Percentiles rank a stretch among this genome's conserved stretches.
Evolutionary conservation across 352 stramenopile species (phyloP).

Genomic region (Globisporangium ultimum): DNA sequence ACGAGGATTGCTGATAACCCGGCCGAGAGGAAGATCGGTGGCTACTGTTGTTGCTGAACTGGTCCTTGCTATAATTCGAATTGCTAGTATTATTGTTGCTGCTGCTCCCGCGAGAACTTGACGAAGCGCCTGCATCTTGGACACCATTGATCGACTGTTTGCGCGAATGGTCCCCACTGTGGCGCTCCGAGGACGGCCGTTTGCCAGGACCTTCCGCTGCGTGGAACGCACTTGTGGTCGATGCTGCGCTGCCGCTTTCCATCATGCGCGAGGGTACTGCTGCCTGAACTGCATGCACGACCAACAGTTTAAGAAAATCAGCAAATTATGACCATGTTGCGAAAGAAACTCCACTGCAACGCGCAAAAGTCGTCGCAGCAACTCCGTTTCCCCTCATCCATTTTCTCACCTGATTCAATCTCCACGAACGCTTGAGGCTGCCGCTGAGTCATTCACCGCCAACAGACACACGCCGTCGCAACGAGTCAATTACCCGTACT

Average conservation of each 20-base stretch:
- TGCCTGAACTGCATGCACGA: constrained; percentile 1
- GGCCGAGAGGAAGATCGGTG: background rate
- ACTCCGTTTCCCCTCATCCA: background rate
- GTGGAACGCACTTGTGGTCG: constrained; percentile 11
- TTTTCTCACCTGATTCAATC: constrained; percentile 11
- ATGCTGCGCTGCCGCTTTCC: constrained; percentile 13
- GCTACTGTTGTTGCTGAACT: background rate
- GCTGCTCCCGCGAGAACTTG: constrained; percentile 15
- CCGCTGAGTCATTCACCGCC: constrained; percentile 12
- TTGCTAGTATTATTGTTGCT: constrained; percentile 9
- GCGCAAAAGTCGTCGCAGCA: no score
- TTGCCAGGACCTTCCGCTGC: constrained; percentile 5
- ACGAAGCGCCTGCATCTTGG: background rate
- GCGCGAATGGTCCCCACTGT: constrained; percentile 12
- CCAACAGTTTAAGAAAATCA: background rate
- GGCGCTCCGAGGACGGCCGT: constrained; percentile 8
- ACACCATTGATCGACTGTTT: constrained; percentile 7
- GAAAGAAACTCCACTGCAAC: no score
- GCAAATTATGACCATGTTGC: no score
- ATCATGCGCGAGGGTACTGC: constrained; percentile 14
- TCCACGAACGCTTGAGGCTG: constrained; percentile 10
- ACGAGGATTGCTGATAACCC: constrained; percentile 17
- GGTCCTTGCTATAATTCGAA: constrained; percentile 12
- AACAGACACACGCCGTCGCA: no score
- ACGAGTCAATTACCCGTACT: no score